Evolutionary conservation across 2,329 filamentous ascomycete genomes (phyloP), one percentile per base, ranked within the genome.

Genomic region (Ascochyta pisi): DNA sequence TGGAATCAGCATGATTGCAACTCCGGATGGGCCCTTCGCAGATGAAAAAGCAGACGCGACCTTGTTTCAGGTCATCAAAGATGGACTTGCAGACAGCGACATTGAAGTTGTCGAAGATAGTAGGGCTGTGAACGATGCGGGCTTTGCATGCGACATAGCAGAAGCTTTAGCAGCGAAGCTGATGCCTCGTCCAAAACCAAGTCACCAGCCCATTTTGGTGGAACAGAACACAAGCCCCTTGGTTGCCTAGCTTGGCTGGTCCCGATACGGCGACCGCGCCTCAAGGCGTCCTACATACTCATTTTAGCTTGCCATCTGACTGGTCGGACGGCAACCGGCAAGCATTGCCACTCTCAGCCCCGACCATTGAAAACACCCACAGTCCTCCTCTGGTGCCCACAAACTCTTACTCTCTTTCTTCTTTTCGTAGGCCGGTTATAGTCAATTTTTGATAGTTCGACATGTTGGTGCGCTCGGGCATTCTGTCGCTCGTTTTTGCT

Each of bases 1-100:
- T 0, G 88, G 87, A 0, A 71, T 89, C 12, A 90, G 87, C 66
- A 81, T 84, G 75, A 79, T 91, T 42, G 79, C 85, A 7, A 80
- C 62, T 65, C 83, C 69, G 19, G 79, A 75, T 1, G 81, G 76
- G 2, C 75, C 85, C 0, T 90, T 89, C 64, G 74, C 79, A 60
- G 79, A 85, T 67, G 60, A 67, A 3, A 67, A 77, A 29, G 81
- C 81, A 3, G 83, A 86, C 62, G 66, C 71, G 15, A 76, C 71
- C 6, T 63, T 86, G 16, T 82, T 83, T 51, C 63, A 72, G 0
- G 75, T 80, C 0, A 71, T 90, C 15, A 78, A 74, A 43, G 61
- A 76, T 0, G 83, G 80, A 0, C 69, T 90, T 19, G 49, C 75
- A 13, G 81, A 73, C 0, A 84, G 75, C 19, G 76, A 74, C 0